Percentiles rank a stretch among this genome's conserved stretches.
Evolutionary conservation across 345 rosid genomes (phyloP).

Genomic region (Streptanthus diversifolius): DNA sequence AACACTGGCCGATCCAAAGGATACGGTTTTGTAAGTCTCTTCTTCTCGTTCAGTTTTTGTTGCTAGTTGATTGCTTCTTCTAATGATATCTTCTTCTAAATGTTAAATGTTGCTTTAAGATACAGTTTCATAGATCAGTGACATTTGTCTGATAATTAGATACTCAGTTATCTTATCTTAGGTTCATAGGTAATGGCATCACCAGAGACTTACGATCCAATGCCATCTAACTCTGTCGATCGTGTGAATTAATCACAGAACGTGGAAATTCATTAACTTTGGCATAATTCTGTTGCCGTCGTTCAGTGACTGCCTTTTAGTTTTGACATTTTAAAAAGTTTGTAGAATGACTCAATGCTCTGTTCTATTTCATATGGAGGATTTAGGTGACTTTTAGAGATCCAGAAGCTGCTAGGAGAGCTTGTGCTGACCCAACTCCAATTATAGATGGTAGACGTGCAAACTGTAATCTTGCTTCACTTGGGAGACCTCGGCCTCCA

Average conservation of each 20-base stretch:
- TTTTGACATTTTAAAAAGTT: not conserved
- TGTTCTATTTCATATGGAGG: slow-evolving; percentile 62
- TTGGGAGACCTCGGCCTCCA: slow-evolving; percentile 77
- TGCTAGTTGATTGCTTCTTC: not conserved
- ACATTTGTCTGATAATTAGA: not conserved
- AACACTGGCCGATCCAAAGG: slow-evolving; percentile 96
- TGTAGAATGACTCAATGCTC: slow-evolving; percentile 44
- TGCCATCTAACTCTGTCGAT: not conserved
- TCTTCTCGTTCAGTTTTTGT: not conserved
- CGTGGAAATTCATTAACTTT: not conserved
- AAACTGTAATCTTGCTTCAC: slow-evolving; percentile 95
- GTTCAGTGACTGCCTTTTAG: not conserved
- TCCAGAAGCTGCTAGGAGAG: slow-evolving; percentile 91
- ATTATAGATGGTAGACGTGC: slow-evolving; percentile 93
- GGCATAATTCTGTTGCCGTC: not conserved
- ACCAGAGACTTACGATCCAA: not conserved
- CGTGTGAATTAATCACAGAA: not conserved
- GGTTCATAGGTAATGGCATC: not conserved
- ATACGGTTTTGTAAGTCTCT: slow-evolving; percentile 91
- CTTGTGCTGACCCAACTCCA: slow-evolving; percentile 87
- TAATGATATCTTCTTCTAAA: not conserved
- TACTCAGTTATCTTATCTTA: not conserved
- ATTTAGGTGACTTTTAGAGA: slow-evolving; percentile 95
- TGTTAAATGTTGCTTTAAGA: slow-evolving; percentile 10
- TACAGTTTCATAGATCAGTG: not conserved